phyloP scores from a whole-genome alignment of 768 basidiomycete species.

The Gloeophyllum trabeum region DNA sequence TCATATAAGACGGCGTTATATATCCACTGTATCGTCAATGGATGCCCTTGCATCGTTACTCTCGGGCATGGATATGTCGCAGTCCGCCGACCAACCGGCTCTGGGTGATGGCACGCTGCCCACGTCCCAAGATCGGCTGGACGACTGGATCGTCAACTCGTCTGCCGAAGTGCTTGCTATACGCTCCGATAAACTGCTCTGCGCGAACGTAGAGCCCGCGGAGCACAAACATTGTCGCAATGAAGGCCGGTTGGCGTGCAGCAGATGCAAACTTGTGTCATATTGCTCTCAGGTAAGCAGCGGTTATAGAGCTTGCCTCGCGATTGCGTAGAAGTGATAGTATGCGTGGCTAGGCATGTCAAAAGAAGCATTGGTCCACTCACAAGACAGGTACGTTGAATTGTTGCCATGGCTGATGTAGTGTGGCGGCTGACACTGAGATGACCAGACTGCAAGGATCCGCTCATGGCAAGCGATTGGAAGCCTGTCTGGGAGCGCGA shows the following conservation, averaged over 20 bases:
- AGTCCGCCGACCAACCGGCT: background rate
- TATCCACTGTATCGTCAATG: background rate
- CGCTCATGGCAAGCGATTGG: background rate
- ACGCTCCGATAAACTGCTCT: constrained; percentile 19
- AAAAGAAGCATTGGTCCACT: background rate
- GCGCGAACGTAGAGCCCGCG: constrained; percentile 21
- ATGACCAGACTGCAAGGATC: constrained; percentile 10
- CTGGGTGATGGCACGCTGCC: background rate
- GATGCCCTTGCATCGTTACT: background rate
- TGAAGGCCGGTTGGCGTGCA: constrained; percentile 15
- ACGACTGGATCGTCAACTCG: background rate
- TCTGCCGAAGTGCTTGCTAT: background rate
- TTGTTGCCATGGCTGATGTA: too few relatives aligned
- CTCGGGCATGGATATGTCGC: background rate
- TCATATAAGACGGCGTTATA: background rate
- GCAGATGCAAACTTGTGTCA: constrained; percentile 24
- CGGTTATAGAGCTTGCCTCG: too few relatives aligned
- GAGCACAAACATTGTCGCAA: constrained; percentile 16
- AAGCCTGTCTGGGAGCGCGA: constrained; percentile 1
- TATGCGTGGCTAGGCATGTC: too few relatives aligned
- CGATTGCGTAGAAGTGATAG: too few relatives aligned
- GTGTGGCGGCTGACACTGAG: too few relatives aligned
- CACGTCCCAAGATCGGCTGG: background rate
- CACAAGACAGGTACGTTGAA: background rate
- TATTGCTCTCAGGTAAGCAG: constrained; percentile 31